Base-by-base conservation (phyloP, 345 rosid genomes). In the Atalantia buxifolia region DNA sequence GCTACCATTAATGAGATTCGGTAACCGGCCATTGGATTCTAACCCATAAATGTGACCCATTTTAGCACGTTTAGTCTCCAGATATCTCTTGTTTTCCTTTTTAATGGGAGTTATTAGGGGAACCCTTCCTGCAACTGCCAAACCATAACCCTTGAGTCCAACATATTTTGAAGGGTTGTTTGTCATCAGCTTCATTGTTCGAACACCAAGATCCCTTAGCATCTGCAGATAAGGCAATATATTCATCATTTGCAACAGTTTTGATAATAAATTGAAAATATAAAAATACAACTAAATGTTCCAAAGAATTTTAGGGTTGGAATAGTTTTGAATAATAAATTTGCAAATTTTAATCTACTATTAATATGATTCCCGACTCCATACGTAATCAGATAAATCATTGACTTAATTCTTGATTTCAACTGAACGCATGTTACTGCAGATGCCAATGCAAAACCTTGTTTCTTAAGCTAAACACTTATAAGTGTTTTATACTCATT, bases 81-180 rank as follows among this genome's bases (percentile, higher is more conserved):
- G 55, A 19, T 88, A 90, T 70, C 88, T 82, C 83, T 68, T 85
- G 80, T 88, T 90, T 48, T 92, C 88, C n/a, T 66, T 31, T 0
- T 92, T 88, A 31, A 88, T 84, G 0, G 90, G 86, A 2, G 90
- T 80, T 63, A 86, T 12, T 1, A 90, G 72, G 0, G 96, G 92
- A 68, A 89, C 89, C 69, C 94, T 88, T 14, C 92, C 90, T 0
- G 85, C 79, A 56, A 92, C 84, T 3, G 91, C 73, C 70, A 92
- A 79, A 56, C 94, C 96, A 27, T 92, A 92, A 35, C 92, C 92
- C 73, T 92, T 92, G 68, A 92, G 91, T 16, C 96, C 94, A 24
- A 80, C 76, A 33, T 90, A 90, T 76, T 90, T 92, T 1, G 89
- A 83, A 9, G 96, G 92, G 78, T 90, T 92, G 88, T 92, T 92